Percentiles rank a stretch among this genome's conserved stretches.
Evolutionary conservation across 352 stramenopile genomes (phyloP).

Genomic region (Peronospora tabacina): DNA sequence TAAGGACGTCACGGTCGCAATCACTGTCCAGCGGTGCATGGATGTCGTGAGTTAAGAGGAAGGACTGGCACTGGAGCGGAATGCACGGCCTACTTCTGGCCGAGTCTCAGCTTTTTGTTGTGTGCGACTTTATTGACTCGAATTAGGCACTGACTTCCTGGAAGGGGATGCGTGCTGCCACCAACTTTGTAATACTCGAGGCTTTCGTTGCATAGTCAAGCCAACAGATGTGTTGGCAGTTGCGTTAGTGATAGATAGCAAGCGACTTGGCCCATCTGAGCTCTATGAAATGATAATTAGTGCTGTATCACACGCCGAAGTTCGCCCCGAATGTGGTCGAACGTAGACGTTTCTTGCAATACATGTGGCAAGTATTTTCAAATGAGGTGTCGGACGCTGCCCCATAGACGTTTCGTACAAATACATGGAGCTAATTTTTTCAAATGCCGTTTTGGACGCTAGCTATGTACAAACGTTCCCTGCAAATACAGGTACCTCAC

Average conservation of each 20-base stretch:
- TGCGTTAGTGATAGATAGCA: too few species aligned
- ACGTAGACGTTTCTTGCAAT: neutral
- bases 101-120: slow-evolving; percentile 15
- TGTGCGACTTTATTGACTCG: slow-evolving; percentile 7
- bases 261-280: neutral
- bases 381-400: neutral
- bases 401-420: neutral
- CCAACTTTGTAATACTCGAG: neutral
- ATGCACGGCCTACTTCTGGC: neutral
- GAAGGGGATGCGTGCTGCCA: neutral
- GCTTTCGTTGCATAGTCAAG: neutral
- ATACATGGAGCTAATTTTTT: neutral
- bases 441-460: neutral
- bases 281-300: neutral
- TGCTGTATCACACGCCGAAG: neutral
- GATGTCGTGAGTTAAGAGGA: neutral
- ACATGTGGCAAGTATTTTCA: neutral
- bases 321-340: neutral
- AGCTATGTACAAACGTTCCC: neutral
- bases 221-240: neutral
- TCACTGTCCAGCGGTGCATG: slow-evolving; percentile 17
- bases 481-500: neutral
- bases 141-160: neutral
- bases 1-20: slow-evolving; percentile 5
- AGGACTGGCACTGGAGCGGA: too few species aligned